phyloP scores from a whole-genome alignment of 352 stramenopile species.

The Peronospora tabacina region DNA sequence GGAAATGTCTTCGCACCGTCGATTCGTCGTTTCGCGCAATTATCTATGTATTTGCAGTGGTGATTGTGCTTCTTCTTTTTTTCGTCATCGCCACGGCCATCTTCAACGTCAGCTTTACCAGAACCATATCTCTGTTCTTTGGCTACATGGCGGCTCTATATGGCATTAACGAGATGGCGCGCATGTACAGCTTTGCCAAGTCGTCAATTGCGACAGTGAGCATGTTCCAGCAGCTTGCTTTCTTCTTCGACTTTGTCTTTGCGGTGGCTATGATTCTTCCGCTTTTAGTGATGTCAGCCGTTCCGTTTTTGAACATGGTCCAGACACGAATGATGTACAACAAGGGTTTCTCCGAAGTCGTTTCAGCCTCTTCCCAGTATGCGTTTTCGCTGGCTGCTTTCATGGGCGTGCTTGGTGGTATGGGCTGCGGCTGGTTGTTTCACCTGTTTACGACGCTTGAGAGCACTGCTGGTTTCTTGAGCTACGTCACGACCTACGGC shows the following conservation, averaged over 20 bases:
- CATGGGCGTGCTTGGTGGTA: slow-evolving; percentile 61
- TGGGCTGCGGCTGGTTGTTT: slow-evolving; percentile 72
- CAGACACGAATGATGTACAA: slow-evolving; percentile 90
- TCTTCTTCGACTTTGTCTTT: slow-evolving; percentile 85
- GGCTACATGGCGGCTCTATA: slow-evolving; percentile 71
- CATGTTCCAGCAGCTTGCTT: slow-evolving; percentile 74
- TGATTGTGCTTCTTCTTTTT: slow-evolving; percentile 33
- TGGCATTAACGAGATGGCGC: slow-evolving; percentile 78
- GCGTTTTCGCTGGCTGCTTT: slow-evolving; percentile 75
- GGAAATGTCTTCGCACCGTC: slow-evolving; percentile 28
- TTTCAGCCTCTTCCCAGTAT: slow-evolving; percentile 82
- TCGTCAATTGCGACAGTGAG: slow-evolving; percentile 52
- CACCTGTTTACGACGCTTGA: slow-evolving; percentile 71
- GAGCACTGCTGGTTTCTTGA: slow-evolving; percentile 64
- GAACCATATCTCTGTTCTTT: slow-evolving; percentile 65
- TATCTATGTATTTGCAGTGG: slow-evolving; percentile 42
- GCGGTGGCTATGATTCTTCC: slow-evolving; percentile 63
- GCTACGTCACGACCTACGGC: slow-evolving; percentile 72
- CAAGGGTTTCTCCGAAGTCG: slow-evolving; percentile 79
- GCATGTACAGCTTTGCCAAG: slow-evolving; percentile 75
- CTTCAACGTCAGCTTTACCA: slow-evolving; percentile 28
- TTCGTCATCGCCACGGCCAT: slow-evolving; percentile 42
- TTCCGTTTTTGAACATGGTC: slow-evolving; percentile 83
- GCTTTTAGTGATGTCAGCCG: slow-evolving; percentile 69
- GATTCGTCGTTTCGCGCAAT: slow-evolving; percentile 39